A percentile compares a stretch with the other conserved stretches of the same genome.
These are phyloP conservation scores for Closterium sp. DNA, from an alignment of 139 green algal genomes.

Conservation along the genomic window DNA sequence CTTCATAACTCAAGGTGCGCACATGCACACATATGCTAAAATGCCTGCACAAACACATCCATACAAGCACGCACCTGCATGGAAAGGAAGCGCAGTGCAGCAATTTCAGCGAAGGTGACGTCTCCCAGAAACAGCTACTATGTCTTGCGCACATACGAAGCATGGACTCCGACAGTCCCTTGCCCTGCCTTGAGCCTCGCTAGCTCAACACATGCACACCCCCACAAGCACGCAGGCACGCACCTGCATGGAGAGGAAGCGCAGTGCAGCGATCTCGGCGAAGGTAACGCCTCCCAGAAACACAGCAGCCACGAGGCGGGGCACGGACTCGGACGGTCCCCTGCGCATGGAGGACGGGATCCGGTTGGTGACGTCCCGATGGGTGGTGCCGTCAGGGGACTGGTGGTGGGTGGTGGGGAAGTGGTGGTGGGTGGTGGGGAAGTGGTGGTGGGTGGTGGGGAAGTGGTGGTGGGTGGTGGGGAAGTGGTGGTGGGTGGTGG, in stretches of 20 bases:
- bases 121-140: conserved; percentile 85
- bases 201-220: neutral
- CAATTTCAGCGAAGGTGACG: conserved; percentile 85
- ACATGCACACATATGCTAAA: neutral
- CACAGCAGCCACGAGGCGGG: neutral
- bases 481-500: neutral
- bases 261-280: conserved; percentile 81
- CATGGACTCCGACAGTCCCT: neutral
- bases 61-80: conserved; percentile 27
- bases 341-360: neutral
- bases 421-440: neutral
- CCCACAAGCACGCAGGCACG: neutral
- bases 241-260: conserved; percentile 66
- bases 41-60: neutral
- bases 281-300: conserved; percentile 61
- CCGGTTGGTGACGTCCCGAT: neutral
- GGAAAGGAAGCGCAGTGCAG: conserved; percentile 75
- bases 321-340: neutral
- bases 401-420: neutral
- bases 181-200: too few relatives aligned
- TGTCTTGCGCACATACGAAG: neutral
- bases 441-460: neutral
- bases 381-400: neutral
- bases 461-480: neutral
- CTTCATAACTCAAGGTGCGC: neutral